These are phyloP conservation scores for Pulveroboletus frians DNA, from an alignment of 768 basidiomycete genomes.

Conservation along the genomic window DNA sequence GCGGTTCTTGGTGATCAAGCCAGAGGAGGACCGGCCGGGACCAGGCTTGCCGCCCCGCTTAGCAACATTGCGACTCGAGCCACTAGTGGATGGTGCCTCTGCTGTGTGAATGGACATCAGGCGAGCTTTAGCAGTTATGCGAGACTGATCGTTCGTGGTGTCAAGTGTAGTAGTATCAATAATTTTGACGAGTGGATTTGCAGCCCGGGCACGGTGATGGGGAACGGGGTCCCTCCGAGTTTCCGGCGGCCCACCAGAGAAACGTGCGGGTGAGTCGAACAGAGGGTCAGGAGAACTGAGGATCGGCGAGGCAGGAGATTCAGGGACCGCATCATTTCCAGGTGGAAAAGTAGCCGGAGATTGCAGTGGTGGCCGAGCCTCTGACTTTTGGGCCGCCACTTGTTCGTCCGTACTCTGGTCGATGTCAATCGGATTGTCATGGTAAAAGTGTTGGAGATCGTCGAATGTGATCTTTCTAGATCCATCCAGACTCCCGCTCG, in stretches of 20 bases:
- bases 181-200: constrained; percentile 52
- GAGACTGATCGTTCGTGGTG: constrained; percentile 28
- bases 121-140: constrained; percentile 48
- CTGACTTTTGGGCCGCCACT: background rate
- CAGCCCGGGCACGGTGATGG: constrained; percentile 43
- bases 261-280: constrained; percentile 23
- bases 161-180: constrained; percentile 35
- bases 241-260: constrained; percentile 8
- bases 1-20: constrained; percentile 35
- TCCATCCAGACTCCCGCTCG: constrained; percentile 1
- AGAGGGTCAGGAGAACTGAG: constrained; percentile 22
- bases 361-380: background rate
- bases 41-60: constrained; percentile 36
- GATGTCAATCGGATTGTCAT: constrained; percentile 29
- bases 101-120: constrained; percentile 26
- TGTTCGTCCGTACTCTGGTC: constrained; percentile 20
- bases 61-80: constrained; percentile 2
- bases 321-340: background rate
- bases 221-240: constrained; percentile 12
- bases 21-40: constrained; percentile 48
- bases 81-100: constrained; percentile 9
- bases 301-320: constrained; percentile 10
- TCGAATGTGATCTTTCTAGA: constrained; percentile 20
- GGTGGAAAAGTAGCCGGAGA: background rate
- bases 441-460: constrained; percentile 29